Evolutionary conservation across 2,329 filamentous ascomycete species (phyloP), one percentile per base, ranked within the genome.

Genomic region (Penicillium sp.): DNA sequence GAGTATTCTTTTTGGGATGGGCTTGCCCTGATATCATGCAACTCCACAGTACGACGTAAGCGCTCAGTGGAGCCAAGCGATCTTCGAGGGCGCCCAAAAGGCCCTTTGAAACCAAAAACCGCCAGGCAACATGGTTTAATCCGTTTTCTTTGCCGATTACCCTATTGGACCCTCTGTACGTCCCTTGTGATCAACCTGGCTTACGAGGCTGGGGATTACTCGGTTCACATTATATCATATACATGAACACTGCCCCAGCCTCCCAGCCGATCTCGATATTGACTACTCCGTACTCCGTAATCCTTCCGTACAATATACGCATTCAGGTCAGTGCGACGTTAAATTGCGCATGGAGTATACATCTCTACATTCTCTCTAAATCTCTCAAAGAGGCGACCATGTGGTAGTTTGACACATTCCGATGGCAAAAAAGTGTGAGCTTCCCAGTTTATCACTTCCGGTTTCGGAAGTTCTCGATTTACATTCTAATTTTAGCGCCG

Each of bases 1-100:
- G 38, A 38, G 29, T 38, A 1, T 16, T 43, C 34, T 32, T 39
- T 48, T 49, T 43, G 34, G 34, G 9, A 10, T 47, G 16, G 24
- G 32, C 16, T 24, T 50, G 47, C 42, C 47, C 52, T 54, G 47
- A 54, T 54, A 54, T 54, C 52, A 50, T 43, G 22, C 14, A 24
- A 54, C 52, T 54, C 52, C 52, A 54, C 52, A 54, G 42, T 49
- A 54, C 47, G 27, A 54, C 52, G 52, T 54, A 54, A 54, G 52
- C 52, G 52, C 52, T 31, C 14, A 27, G 52, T 54, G 52, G 52
- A 43, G 34, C 47, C 52, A 54, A 27, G 47, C 29, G 52, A 54
- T 54, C 46, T 10, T 10, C 49, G 14, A 49, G 38, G 45, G 29
- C 43, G 32, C 3, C 6, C 31, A 7, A 1, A 34, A 2, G 31